A percentile compares a stretch with the other conserved stretches of the same genome.
phyloP scores from a whole-genome alignment of 441 rosid genomes.

The Gossypium lobatum region DNA sequence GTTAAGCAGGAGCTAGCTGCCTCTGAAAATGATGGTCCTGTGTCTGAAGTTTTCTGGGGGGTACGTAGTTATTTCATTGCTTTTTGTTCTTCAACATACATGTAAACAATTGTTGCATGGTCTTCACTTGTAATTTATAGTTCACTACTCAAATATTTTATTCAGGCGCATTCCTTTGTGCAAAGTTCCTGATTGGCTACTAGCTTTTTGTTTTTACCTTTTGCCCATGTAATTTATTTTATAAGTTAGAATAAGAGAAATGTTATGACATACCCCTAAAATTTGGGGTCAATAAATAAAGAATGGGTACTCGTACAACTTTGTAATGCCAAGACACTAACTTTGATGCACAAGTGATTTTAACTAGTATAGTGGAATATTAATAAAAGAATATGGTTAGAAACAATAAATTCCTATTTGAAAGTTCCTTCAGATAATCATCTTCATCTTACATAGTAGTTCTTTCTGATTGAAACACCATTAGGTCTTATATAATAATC shows the following conservation, averaged over 20 bases:
- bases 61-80: slow-evolving; percentile 26
- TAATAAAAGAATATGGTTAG: background rate
- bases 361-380: background rate
- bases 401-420: background rate
- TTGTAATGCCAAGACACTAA: background rate
- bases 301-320: background rate
- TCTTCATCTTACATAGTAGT: background rate
- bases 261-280: background rate
- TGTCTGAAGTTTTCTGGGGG: slow-evolving; percentile 85
- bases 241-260: too few relatives aligned
- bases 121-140: background rate
- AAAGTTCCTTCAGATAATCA: background rate
- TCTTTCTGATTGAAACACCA: background rate
- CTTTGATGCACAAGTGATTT: background rate
- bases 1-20: slow-evolving; percentile 79
- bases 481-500: background rate
- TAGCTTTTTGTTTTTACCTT: background rate
- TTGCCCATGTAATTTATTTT: background rate
- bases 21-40: slow-evolving; percentile 92
- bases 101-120: slow-evolving; percentile 12
- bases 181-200: background rate
- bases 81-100: slow-evolving; percentile 11
- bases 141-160: background rate
- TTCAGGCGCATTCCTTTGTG: background rate
- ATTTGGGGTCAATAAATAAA: background rate